A percentile compares a stretch with the other conserved stretches of the same genome.
Conservation (phyloP, 108 stramenopile species). For the Thalassiosira profunda region DNA sequence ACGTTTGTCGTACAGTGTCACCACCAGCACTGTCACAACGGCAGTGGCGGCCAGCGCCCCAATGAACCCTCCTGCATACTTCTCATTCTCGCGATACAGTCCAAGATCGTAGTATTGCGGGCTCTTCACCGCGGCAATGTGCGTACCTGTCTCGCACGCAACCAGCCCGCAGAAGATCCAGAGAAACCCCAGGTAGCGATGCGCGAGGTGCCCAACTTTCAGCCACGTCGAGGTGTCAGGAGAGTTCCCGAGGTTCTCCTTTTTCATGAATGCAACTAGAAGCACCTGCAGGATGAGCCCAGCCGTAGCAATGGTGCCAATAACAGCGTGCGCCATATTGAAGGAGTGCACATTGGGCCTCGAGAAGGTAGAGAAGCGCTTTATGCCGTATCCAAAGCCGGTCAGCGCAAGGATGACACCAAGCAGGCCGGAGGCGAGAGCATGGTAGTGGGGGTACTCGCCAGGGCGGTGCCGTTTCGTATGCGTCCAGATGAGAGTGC, state of each 20-base stretch:
- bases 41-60: constrained; percentile 1
- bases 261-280: not conserved
- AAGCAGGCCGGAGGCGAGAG: not conserved
- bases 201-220: not conserved
- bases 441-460: not conserved
- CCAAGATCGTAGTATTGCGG: not conserved
- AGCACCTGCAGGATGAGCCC: not conserved
- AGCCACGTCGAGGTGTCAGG: not conserved
- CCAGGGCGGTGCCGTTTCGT: constrained; percentile 5
- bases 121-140: constrained; percentile 1
- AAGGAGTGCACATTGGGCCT: not conserved
- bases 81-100: constrained; percentile 4
- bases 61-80: constrained; percentile 5
- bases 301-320: constrained; percentile 9
- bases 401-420: not conserved
- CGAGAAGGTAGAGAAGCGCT: not conserved
- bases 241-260: not conserved
- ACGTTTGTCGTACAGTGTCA: not conserved
- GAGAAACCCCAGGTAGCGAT: not conserved
- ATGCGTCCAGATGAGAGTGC: constrained; percentile 9
- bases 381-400: constrained; percentile 7
- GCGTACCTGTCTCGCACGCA: constrained; percentile 8
- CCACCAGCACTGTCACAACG: not conserved
- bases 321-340: constrained; percentile 8
- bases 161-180: constrained; percentile 1